A percentile compares a stretch with the other conserved stretches of the same genome.
Evolutionary conservation across 2,329 filamentous ascomycete genomes (phyloP).

Genomic region (Hypoxylon sp.): DNA sequence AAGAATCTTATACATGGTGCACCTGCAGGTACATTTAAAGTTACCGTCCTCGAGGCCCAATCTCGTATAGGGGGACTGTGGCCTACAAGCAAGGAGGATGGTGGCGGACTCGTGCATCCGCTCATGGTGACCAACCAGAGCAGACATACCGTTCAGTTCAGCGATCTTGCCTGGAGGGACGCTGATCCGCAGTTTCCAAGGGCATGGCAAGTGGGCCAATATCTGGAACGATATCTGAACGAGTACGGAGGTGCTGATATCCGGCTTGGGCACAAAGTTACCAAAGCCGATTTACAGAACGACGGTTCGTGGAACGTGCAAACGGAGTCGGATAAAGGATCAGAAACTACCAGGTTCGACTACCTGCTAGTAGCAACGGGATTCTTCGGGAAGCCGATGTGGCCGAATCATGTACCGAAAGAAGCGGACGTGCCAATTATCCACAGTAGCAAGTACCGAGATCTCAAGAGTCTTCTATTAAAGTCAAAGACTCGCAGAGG

Average conservation of each 20-base stretch:
- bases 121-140: conserved; percentile 82
- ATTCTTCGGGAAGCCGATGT: conserved; percentile 77
- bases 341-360: conserved; percentile 72
- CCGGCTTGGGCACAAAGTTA: conserved; percentile 65
- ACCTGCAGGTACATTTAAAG: conserved; percentile 69
- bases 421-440: conserved; percentile 65
- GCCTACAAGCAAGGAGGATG: conserved; percentile 69
- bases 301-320: conserved; percentile 60
- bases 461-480: conserved; percentile 65
- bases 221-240: conserved; percentile 75
- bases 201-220: conserved; percentile 82
- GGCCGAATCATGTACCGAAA: conserved; percentile 62
- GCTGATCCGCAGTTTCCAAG: conserved; percentile 76
- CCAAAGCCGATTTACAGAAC: conserved; percentile 56
- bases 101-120: conserved; percentile 71
- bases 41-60: conserved; percentile 79
- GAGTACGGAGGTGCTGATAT: conserved; percentile 67
- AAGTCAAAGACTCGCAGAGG: conserved; percentile 58
- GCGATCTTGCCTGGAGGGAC: conserved; percentile 79
- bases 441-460: conserved; percentile 78
- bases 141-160: conserved; percentile 80
- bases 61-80: conserved; percentile 82
- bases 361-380: conserved; percentile 80
- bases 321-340: conserved; percentile 55
- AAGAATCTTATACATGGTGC: conserved; percentile 79